Percentiles rank a stretch among this genome's conserved stretches.
Evolutionary conservation across 306 rosid species (phyloP).

Genomic region (Begonia masoniana): DNA sequence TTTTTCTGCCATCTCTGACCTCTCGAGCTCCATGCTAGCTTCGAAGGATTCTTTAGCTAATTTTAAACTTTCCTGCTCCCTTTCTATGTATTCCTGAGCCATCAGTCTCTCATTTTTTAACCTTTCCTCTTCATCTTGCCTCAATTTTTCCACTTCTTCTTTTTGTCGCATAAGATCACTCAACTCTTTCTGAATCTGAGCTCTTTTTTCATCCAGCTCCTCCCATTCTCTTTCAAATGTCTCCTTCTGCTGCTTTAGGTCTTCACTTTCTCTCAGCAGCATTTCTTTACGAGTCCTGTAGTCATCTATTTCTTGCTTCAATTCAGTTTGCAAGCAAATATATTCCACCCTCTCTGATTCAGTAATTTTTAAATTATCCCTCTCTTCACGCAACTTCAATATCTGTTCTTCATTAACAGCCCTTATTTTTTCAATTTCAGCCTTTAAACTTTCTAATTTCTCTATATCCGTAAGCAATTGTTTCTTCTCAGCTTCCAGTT

Average conservation of each 20-base stretch:
- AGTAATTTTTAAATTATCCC: slow-evolving; percentile 42
- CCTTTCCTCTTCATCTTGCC: slow-evolving; percentile 55
- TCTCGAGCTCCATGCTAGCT: slow-evolving; percentile 66
- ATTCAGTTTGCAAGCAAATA: slow-evolving; percentile 59
- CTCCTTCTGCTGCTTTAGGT: slow-evolving; percentile 78
- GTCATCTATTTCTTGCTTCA: slow-evolving; percentile 77
- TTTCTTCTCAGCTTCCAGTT: slow-evolving; percentile 45
- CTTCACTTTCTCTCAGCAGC: slow-evolving; percentile 78
- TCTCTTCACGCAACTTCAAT: slow-evolving; percentile 55
- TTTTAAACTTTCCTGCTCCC: slow-evolving; percentile 61
- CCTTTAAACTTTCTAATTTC: slow-evolving; percentile 47
- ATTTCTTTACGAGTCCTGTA: slow-evolving; percentile 73
- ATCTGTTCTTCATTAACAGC: slow-evolving; percentile 53
- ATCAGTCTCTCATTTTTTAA: slow-evolving; percentile 54
- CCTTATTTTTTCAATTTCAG: slow-evolving; percentile 57
- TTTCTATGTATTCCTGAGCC: slow-evolving; percentile 37
- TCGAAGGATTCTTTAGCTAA: slow-evolving; percentile 80
- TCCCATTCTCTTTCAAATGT: slow-evolving; percentile 97
- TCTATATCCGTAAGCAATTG: slow-evolving; percentile 49
- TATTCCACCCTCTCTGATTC: slow-evolving; percentile 75
- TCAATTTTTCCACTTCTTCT: slow-evolving; percentile 60
- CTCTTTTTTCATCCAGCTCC: slow-evolving; percentile 79
- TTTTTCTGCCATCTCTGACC: slow-evolving; percentile 52
- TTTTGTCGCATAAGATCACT: slow-evolving; percentile 41
- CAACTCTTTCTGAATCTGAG: slow-evolving; percentile 62